A percentile compares a stretch with the other conserved stretches of the same genome.
phyloP scores from a whole-genome alignment of 2,329 filamentous ascomycete species.

The Talaromyces albobiverticillius region DNA sequence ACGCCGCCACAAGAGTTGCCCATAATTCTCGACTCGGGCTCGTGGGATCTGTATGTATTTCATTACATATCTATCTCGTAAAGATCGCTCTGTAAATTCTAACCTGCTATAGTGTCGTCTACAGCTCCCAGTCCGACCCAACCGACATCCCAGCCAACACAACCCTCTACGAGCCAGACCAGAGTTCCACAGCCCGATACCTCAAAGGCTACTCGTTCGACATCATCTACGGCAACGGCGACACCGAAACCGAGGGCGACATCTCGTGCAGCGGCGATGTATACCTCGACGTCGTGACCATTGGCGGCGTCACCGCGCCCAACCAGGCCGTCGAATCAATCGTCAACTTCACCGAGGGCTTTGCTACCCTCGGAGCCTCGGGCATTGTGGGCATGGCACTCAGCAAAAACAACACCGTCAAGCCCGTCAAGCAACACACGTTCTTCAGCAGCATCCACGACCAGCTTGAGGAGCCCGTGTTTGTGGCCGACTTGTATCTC shows the following conservation, averaged over 20 bases:
- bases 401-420: conserved; percentile 62
- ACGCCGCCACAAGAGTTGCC: conserved; percentile 44
- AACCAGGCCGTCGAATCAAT: conserved; percentile 67
- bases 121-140: conserved; percentile 64
- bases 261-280: conserved; percentile 66
- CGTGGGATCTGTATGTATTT: conserved; percentile 60
- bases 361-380: conserved; percentile 61
- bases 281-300: conserved; percentile 64
- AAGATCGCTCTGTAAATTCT: too few relatives aligned
- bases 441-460: conserved; percentile 69
- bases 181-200: conserved; percentile 50
- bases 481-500: conserved; percentile 67
- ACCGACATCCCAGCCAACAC: conserved; percentile 48
- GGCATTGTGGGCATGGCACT: conserved; percentile 69
- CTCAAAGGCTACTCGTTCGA: conserved; percentile 55
- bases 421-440: conserved; percentile 63
- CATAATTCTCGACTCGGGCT: conserved; percentile 72
- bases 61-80: not conserved
- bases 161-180: conserved; percentile 52
- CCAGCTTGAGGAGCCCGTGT: conserved; percentile 62
- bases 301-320: conserved; percentile 62
- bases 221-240: conserved; percentile 67
- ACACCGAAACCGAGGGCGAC: conserved; percentile 57
- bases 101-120: conserved; percentile 62
- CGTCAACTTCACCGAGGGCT: conserved; percentile 56